Evolutionary conservation across 306 rosid genomes (phyloP).

Genomic region (Castanea mollissima): DNA sequence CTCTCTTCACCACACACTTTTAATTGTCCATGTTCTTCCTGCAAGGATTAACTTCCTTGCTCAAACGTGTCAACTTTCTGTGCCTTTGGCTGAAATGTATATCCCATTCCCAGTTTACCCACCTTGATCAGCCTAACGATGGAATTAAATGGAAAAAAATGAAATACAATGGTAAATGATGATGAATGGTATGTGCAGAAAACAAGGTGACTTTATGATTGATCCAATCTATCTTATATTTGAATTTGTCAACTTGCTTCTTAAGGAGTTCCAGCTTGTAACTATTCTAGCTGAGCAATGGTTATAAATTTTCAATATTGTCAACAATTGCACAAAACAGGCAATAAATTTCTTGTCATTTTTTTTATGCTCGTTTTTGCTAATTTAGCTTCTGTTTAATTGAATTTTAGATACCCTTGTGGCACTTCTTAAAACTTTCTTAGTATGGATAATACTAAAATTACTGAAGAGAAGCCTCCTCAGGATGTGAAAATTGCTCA

Average conservation of each 20-base stretch:
- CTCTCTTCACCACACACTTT: neutral
- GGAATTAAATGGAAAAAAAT: neutral
- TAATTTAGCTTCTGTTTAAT: conserved; percentile 5
- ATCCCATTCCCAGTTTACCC: neutral
- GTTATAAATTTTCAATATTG: neutral
- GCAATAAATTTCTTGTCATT: neutral
- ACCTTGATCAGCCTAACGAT: neutral
- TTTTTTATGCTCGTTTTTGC: conserved; percentile 6
- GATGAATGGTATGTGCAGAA: neutral
- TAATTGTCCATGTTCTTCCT: neutral
- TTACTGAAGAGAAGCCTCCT: conserved; percentile 37
- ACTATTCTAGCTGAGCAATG: neutral
- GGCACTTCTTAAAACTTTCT: conserved; percentile 30
- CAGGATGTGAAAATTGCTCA: conserved; percentile 24
- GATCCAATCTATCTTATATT: neutral
- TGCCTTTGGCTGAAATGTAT: neutral
- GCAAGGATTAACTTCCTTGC: neutral
- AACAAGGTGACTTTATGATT: neutral
- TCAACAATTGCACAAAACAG: neutral
- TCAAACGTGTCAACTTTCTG: neutral
- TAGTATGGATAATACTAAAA: conserved; percentile 60
- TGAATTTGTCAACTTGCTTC: neutral
- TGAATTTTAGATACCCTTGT: conserved; percentile 30
- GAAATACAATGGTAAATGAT: neutral
- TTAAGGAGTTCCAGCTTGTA: neutral